phyloP scores from a whole-genome alignment of 2,329 filamentous ascomycete species.

The Trichoderma guizhouense region DNA sequence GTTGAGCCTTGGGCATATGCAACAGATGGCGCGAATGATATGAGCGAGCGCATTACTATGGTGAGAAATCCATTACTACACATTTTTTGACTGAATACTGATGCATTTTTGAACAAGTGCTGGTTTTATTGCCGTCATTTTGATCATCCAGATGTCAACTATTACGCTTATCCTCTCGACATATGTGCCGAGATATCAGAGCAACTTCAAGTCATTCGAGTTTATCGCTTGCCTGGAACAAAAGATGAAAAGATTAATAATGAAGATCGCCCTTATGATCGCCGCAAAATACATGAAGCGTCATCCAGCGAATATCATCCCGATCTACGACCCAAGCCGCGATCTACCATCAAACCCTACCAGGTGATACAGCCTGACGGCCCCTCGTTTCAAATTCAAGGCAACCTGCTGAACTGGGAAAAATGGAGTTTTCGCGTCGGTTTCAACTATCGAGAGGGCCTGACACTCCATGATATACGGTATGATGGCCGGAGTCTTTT shows the following conservation, averaged over 20 bases:
- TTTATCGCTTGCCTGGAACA: not conserved
- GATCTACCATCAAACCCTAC: not conserved
- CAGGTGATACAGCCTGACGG: not conserved
- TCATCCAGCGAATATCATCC: not conserved
- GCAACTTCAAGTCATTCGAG: not conserved
- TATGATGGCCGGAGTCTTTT: constrained; percentile 61
- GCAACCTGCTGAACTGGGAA: not conserved
- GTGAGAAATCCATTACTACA: not conserved
- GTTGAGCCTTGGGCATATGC: not conserved
- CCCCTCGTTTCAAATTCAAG: not conserved
- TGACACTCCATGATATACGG: constrained; percentile 64
- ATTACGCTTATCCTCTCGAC: not conserved
- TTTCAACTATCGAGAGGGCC: constrained; percentile 52
- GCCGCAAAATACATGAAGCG: not conserved
- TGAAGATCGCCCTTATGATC: not conserved
- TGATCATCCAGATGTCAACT: not conserved
- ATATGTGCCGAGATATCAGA: not conserved
- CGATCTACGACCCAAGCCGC: not conserved
- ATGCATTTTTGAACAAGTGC: not conserved
- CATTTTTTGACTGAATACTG: accelerated
- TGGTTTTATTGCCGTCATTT: not conserved
- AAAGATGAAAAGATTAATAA: not conserved
- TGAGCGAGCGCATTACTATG: not conserved
- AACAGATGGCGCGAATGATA: not conserved
- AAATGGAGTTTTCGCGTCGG: not conserved